Evolutionary conservation across 108 stramenopile species (phyloP).

Genomic region (Fragilaria radians): DNA sequence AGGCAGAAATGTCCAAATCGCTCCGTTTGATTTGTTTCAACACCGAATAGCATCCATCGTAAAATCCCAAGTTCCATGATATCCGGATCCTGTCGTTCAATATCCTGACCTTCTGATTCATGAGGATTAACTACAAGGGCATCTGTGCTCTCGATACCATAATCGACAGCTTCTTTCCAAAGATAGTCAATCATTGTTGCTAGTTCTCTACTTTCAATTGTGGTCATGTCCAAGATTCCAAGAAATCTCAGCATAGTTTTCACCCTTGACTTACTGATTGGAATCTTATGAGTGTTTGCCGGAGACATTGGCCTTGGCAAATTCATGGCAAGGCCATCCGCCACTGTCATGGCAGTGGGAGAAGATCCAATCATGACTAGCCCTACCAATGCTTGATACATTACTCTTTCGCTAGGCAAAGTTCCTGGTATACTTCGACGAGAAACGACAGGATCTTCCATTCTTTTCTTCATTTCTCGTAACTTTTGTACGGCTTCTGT

Average conservation of each 20-base stretch:
- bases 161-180: constrained; percentile 39
- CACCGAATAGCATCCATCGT: constrained; percentile 70
- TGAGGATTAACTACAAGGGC: too few species aligned
- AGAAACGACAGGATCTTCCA: constrained; percentile 49
- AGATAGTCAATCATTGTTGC: constrained; percentile 29
- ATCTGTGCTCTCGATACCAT: constrained; percentile 2
- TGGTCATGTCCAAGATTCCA: constrained; percentile 17
- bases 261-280: constrained; percentile 65
- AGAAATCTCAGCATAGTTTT: constrained; percentile 35
- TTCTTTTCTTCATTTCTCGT: constrained; percentile 18
- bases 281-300: constrained; percentile 43
- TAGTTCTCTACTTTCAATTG: constrained; percentile 14
- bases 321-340: constrained; percentile 66
- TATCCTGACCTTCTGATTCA: not conserved
- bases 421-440: constrained; percentile 72
- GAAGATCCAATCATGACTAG: constrained; percentile 57
- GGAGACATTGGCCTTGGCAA: constrained; percentile 42
- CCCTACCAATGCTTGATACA: constrained; percentile 56
- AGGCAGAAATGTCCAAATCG: constrained; percentile 54
- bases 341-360: constrained; percentile 56
- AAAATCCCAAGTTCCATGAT: constrained; percentile 63
- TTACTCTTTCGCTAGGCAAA: constrained; percentile 63
- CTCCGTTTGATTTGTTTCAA: constrained; percentile 52
- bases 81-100: constrained; percentile 19
- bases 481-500: constrained; percentile 44